Percentiles rank a stretch among this genome's conserved stretches.
Conservation (phyloP, 108 stramenopile species). For the Nitzschia sp. region DNA sequence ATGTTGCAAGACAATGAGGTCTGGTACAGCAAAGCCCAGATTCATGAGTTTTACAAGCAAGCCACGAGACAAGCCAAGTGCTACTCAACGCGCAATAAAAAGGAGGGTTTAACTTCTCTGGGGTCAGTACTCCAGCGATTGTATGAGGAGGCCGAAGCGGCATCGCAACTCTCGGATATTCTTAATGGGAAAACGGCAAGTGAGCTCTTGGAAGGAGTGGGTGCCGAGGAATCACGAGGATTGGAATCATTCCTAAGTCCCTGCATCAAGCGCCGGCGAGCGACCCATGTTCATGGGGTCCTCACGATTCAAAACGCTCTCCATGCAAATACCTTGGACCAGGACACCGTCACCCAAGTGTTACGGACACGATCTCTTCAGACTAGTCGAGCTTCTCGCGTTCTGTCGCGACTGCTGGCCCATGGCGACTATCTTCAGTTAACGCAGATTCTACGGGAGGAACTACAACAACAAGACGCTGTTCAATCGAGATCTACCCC, state of each 20-base stretch:
- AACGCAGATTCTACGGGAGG: not conserved
- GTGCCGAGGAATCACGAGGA: not conserved
- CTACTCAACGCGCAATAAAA: not conserved
- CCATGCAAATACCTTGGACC: too few species aligned
- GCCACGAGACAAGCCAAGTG: not conserved
- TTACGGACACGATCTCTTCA: not conserved
- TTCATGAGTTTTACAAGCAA: not conserved
- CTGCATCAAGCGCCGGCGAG: not conserved
- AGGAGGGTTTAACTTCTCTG: not conserved
- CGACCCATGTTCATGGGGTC: not conserved
- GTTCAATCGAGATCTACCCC: too few species aligned
- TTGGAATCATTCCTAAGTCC: not conserved
- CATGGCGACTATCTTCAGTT: not conserved
- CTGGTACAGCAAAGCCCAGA: not conserved
- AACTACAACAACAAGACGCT: not conserved
- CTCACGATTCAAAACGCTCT: not conserved
- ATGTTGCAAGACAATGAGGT: too few species aligned
- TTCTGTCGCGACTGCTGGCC: not conserved
- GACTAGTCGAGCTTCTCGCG: not conserved
- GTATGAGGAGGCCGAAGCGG: not conserved
- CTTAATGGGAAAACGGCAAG: not conserved
- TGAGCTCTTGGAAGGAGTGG: not conserved
- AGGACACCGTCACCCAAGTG: not conserved
- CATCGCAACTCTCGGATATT: not conserved
- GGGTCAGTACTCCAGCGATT: not conserved